Evolutionary conservation across 257 asterid species (phyloP), one percentile per base, ranked within the genome.

Genomic region (Echium plantagineum): DNA sequence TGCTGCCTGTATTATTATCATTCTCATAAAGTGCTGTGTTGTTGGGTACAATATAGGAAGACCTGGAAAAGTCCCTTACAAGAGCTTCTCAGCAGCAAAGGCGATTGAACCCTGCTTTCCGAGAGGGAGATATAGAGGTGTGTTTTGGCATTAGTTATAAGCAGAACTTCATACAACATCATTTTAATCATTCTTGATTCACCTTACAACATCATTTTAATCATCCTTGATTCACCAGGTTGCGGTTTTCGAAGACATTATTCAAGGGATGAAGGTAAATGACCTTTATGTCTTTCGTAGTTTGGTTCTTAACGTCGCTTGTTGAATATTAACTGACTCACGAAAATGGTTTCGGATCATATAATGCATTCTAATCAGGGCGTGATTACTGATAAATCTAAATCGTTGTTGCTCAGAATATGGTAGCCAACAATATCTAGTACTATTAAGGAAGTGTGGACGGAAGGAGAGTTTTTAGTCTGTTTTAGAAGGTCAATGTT

Each of bases 201-300:
- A n/a, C n/a, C n/a, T n/a, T n/a, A n/a, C n/a, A n/a, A n/a, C n/a
- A n/a, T n/a, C 28, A 6, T 48, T 26, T 2, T 17, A 31, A 69
- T 5, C 60, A 21, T 66, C 35, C 63, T 54, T 60, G 47, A 63
- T 62, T 51, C 63, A 31, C 18, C 60, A 89, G 97, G 97, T 90
- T 82, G 85, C 80, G 52, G 94, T 81, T 70, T 85, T 86, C 38
- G 97, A 90, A 77, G 94, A 90, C 52, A 86, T 90, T 70, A 80
- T 90, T 59, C 78, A 65, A 62, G 94, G 83, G 71, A 86, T 90
- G 97, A 90, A 90, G 95, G 97, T 86, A 26, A 75, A 80, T 68
- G 61, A 68, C 48, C 31, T 18, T 10, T 38, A 9, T 35, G 8
- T 35, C 32, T 35, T 10, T 35, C 47, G 3, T 35, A 35, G 47